Evolutionary conservation across 305 asterid species (phyloP).

Genomic region (Fraxinus platypoda): DNA sequence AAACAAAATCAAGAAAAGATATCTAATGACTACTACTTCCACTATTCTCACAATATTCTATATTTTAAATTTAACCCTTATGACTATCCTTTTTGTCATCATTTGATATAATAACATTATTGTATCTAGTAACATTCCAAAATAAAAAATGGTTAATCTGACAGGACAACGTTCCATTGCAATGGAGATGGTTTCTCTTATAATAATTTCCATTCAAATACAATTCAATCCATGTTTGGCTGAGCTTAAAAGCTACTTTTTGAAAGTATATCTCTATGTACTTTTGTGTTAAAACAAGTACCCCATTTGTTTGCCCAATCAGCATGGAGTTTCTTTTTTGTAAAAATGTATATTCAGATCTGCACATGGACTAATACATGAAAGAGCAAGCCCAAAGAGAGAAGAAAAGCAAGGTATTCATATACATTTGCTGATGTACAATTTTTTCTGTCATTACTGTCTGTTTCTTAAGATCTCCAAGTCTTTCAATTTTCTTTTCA

Average conservation of each 20-base stretch:
- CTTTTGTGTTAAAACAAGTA: not conserved
- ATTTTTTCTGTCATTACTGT: slow-evolving; percentile 22
- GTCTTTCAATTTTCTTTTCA: slow-evolving; percentile 54
- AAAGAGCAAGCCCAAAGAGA: not conserved
- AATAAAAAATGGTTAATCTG: not conserved
- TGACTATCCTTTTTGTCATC: not conserved
- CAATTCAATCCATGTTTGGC: not conserved
- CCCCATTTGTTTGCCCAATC: not conserved
- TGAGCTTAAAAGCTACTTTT: too few relatives aligned
- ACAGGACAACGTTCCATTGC: not conserved
- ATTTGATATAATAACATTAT: not conserved
- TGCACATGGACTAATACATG: not conserved
- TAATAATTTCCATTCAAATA: not conserved
- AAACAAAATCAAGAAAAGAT: too few relatives aligned
- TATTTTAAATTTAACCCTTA: too few relatives aligned
- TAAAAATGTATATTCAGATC: not conserved
- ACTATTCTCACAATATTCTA: not conserved
- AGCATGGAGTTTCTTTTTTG: not conserved
- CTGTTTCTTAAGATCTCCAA: slow-evolving; percentile 56
- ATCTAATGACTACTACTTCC: not conserved
- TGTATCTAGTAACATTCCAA: too few relatives aligned
- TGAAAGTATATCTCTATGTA: not conserved
- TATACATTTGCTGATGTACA: slow-evolving; percentile 18
- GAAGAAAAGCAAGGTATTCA: not conserved
- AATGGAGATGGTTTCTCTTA: not conserved